phyloP scores from a whole-genome alignment of 306 rosid genomes.

The Styphnolobium japonicum region DNA sequence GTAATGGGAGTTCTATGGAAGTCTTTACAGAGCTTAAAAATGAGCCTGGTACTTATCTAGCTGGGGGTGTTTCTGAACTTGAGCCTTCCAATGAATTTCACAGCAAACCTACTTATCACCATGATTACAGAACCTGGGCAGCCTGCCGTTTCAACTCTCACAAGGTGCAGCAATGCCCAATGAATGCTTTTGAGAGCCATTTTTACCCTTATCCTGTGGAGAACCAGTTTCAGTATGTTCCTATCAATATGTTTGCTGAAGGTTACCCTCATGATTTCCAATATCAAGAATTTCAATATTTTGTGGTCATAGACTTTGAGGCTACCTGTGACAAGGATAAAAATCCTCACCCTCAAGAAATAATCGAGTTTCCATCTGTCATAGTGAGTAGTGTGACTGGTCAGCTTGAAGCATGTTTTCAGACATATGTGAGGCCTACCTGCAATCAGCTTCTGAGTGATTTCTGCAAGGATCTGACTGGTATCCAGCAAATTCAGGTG shows the following conservation, averaged over 20 bases:
- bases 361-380: slow-evolving; percentile 95
- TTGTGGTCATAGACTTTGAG: slow-evolving; percentile 97
- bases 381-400: slow-evolving; percentile 87
- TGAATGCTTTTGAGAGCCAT: slow-evolving; percentile 67
- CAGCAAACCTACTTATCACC: slow-evolving; percentile 55
- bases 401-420: slow-evolving; percentile 92
- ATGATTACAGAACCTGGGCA: slow-evolving; percentile 61
- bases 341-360: slow-evolving; percentile 90
- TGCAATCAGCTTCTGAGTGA: slow-evolving; percentile 79
- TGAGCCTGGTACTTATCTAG: slow-evolving; percentile 42
- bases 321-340: slow-evolving; percentile 90
- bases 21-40: slow-evolving; percentile 49
- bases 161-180: slow-evolving; percentile 71
- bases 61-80: slow-evolving; percentile 56
- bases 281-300: slow-evolving; percentile 86
- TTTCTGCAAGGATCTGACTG: slow-evolving; percentile 91
- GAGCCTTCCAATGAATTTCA: slow-evolving; percentile 63
- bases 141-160: slow-evolving; percentile 64
- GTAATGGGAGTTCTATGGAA: slow-evolving; percentile 59
- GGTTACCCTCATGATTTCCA: slow-evolving; percentile 60
- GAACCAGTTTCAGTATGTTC: slow-evolving; percentile 58
- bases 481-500: slow-evolving; percentile 96
- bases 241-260: slow-evolving; percentile 62
- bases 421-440: slow-evolving; percentile 89
- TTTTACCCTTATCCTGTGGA: slow-evolving; percentile 60